phyloP scores from a whole-genome alignment of 768 basidiomycete genomes.

The Multifurca ochricompacta region DNA sequence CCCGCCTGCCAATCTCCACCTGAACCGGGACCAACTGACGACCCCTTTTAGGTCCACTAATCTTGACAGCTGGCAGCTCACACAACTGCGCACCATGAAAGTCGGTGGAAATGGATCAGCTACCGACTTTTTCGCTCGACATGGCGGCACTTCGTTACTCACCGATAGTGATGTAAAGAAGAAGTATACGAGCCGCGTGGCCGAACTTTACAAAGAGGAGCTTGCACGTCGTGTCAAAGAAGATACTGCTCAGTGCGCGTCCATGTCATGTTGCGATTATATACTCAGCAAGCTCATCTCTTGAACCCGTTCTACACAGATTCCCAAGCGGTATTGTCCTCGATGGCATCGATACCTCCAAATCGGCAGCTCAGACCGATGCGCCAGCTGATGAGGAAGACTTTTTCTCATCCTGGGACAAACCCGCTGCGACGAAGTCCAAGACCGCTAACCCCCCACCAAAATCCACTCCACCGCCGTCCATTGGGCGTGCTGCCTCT shows the following conservation, averaged over 20 bases:
- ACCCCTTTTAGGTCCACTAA: slow-evolving; percentile 72
- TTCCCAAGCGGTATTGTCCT: slow-evolving; percentile 70
- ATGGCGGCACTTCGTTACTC: slow-evolving; percentile 68
- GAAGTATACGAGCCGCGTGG: slow-evolving; percentile 80
- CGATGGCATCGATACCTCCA: slow-evolving; percentile 62
- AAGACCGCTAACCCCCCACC: slow-evolving; percentile 25
- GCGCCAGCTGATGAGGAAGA: slow-evolving; percentile 61
- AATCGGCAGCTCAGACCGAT: slow-evolving; percentile 28
- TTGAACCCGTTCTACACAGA: slow-evolving; percentile 31
- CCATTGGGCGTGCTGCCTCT: slow-evolving; percentile 15
- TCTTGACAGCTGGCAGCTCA: slow-evolving; percentile 88
- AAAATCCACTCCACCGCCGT: slow-evolving; percentile 11
- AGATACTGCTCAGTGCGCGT: slow-evolving; percentile 60
- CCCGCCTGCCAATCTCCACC: background rate
- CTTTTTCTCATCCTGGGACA: slow-evolving; percentile 97
- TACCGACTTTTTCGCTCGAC: slow-evolving; percentile 82
- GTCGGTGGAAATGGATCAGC: slow-evolving; percentile 87
- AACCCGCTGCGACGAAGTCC: slow-evolving; percentile 42
- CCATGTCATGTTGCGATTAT: no score
- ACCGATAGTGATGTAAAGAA: slow-evolving; percentile 74
- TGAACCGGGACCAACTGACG: background rate
- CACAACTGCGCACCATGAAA: slow-evolving; percentile 93
- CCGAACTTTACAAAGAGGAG: slow-evolving; percentile 89
- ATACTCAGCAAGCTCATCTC: background rate
- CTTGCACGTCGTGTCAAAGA: slow-evolving; percentile 71